Conservation (phyloP, 106 monocot genomes). For the Ottelia alismoides region DNA sequence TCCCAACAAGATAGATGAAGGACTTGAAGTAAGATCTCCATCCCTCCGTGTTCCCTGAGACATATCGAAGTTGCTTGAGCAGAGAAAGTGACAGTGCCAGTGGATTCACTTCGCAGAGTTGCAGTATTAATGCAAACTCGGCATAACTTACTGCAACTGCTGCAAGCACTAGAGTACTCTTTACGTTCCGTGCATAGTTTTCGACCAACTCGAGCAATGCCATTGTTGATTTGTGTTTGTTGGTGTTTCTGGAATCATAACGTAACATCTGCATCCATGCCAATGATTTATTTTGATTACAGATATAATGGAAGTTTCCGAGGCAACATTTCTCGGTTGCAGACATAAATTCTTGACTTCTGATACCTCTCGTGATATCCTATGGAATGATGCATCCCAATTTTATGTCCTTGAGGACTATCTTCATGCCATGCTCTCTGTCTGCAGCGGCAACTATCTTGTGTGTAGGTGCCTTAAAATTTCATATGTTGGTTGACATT, state of each 20-base stretch:
- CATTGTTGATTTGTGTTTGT: slow-evolving; percentile 6
- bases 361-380: background rate
- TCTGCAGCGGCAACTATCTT: no score
- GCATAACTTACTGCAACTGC: slow-evolving; percentile 15
- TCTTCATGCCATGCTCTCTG: no score
- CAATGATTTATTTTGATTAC: no score
- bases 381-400: background rate
- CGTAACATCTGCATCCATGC: slow-evolving; percentile 17
- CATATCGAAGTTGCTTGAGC: slow-evolving; percentile 6
- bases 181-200: slow-evolving; percentile 13
- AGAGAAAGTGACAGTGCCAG: slow-evolving; percentile 23
- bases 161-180: slow-evolving; percentile 18
- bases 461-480: no score
- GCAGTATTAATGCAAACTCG: slow-evolving; percentile 15
- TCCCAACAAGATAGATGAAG: slow-evolving; percentile 5
- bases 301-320: no score
- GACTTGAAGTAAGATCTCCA: slow-evolving; percentile 6
- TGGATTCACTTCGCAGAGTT: slow-evolving; percentile 7
- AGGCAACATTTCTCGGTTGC: no score
- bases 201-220: slow-evolving; percentile 8
- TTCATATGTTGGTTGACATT: no score
- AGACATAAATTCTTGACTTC: no score
- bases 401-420: no score
- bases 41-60: background rate
- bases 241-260: background rate